Evolutionary conservation across 257 asterid species (phyloP), one percentile per base, ranked within the genome.

Genomic region (Paraleonurus japonicus): DNA sequence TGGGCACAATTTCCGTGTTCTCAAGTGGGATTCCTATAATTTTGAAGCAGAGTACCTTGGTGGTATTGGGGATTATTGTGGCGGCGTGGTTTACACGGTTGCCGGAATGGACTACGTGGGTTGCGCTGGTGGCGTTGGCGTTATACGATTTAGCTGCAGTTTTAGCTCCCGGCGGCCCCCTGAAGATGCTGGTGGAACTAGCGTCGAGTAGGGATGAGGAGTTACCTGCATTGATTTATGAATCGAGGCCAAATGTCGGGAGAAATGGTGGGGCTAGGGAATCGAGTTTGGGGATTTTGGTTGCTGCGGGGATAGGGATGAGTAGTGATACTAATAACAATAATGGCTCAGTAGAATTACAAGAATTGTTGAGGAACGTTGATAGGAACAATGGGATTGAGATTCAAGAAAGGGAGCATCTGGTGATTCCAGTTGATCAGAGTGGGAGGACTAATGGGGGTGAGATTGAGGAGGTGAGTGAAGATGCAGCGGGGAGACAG

Each of bases 91-190:
- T 94, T 79, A 75, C 97, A 0, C 86, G 87, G 23, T 73, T 94
- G 83, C 99, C 99, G 0, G 99, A 94, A 62, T 94, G 97, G 97
- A 94, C 97, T 7, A 94, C 97, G 2, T 94, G 99, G 99, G 83
- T 79, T 74, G 87, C 89, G 81, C 70, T 94, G 79, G 96, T 91
- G 77, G 96, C 96, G 3, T 35, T 94, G 83, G 97, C 97, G 7
- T 57, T 94, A 81, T 94, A 94, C 69, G 99, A 94, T 75, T 74
- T 94, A 47, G 96, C 83, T 1, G 96, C 99, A 0, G 99, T 94
- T 26, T 78, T 94, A 78, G 96, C 96, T 3, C 99, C 97, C 0
- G 97, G 97, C 6, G 99, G 99, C 43, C 99, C 99, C 0, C 81
- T 94, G 84, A 91, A 91, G 81, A 48, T 94, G 76, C 77, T 94